Evolutionary conservation across 106 monocot genomes (phyloP).

Genomic region (Acorus calamus): DNA sequence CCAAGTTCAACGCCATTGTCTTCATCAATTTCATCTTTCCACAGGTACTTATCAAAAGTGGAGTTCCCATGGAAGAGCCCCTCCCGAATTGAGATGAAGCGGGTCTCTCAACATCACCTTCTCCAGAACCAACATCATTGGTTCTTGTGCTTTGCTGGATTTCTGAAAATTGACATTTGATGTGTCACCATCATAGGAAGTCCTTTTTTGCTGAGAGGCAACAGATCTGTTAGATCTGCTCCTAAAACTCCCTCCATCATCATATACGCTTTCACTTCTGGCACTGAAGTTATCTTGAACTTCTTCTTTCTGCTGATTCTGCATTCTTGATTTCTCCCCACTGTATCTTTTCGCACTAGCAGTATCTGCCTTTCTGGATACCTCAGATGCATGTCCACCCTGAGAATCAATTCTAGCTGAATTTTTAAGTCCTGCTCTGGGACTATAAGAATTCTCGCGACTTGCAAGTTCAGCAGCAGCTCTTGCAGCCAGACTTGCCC

Average conservation of each 20-base stretch:
- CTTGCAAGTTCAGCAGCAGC: slow-evolving; percentile 82
- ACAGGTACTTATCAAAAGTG: slow-evolving; percentile 8
- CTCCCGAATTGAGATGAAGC: slow-evolving; percentile 2
- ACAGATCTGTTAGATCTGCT: slow-evolving; percentile 1
- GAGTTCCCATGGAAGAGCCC: slow-evolving; percentile 5
- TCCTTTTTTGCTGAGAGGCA: slow-evolving; percentile 5
- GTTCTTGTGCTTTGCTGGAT: background rate
- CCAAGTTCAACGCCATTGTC: slow-evolving; percentile 4
- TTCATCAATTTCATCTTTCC: slow-evolving; percentile 3
- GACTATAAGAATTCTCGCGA: slow-evolving; percentile 14
- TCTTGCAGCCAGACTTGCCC: slow-evolving; percentile 79
- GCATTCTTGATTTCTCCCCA: slow-evolving; percentile 4
- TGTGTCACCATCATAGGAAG: slow-evolving; percentile 4
- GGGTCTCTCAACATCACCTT: background rate
- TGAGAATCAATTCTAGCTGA: background rate
- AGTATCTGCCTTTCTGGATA: background rate
- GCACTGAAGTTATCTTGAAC: background rate
- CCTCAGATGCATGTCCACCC: slow-evolving; percentile 6
- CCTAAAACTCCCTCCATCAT: background rate
- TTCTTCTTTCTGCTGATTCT: slow-evolving; percentile 14
- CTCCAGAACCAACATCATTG: too few relatives aligned
- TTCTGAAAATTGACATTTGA: slow-evolving; percentile 3
- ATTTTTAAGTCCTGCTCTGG: slow-evolving; percentile 1
- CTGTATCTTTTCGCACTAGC: slow-evolving; percentile 1
- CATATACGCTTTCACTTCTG: slow-evolving; percentile 2